A percentile compares a stretch with the other conserved stretches of the same genome.
These are phyloP conservation scores for Rubus parviflorus DNA, from an alignment of 306 rosid species.

Conservation along the genomic window DNA sequence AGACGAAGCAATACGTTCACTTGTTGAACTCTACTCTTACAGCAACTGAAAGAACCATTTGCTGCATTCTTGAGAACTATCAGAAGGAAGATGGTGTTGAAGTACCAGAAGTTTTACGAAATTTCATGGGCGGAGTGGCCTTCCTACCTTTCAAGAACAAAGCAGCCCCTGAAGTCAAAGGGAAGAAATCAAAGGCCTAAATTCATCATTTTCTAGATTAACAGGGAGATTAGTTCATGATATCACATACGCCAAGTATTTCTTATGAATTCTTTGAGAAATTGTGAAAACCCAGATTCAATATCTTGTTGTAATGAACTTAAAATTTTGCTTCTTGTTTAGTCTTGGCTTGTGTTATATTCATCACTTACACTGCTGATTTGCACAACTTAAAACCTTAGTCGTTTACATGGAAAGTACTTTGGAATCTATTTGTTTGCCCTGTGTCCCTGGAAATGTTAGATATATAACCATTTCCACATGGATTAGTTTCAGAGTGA, in stretches of 20 bases:
- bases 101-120: conserved; percentile 69
- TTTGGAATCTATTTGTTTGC: not conserved
- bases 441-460: not conserved
- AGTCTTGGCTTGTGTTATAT: not conserved
- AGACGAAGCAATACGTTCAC: conserved; percentile 77
- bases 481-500: not conserved
- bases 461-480: too few species aligned
- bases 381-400: not conserved
- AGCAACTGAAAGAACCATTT: conserved; percentile 92
- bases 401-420: not conserved
- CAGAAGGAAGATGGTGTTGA: conserved; percentile 91
- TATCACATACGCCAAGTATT: not conserved
- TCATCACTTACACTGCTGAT: not conserved
- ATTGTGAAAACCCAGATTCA: conserved; percentile 9
- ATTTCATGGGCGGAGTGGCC: conserved; percentile 74
- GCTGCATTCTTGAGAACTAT: conserved; percentile 93
- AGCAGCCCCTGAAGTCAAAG: conserved; percentile 67
- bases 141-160: conserved; percentile 81
- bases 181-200: conserved; percentile 97
- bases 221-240: conserved; percentile 15
- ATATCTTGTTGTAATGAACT: conserved; percentile 12
- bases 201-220: conserved; percentile 39
- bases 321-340: not conserved
- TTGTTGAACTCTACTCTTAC: conserved; percentile 93
- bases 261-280: conserved; percentile 4